Evolutionary conservation across 441 rosid genomes (phyloP).

Genomic region (Cnidoscolus chayamansa): DNA sequence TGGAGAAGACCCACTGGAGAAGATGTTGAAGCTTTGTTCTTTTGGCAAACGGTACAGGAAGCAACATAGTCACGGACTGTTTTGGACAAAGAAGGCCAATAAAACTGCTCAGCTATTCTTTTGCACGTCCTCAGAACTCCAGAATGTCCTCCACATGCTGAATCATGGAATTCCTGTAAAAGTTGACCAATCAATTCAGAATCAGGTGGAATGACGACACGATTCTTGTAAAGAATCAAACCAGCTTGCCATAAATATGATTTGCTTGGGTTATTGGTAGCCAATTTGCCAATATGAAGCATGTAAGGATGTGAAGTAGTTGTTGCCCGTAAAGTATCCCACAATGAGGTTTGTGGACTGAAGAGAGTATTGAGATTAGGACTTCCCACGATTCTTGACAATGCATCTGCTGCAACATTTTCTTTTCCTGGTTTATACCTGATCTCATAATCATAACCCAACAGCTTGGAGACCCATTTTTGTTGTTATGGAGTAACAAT

Average conservation of each 20-base stretch:
- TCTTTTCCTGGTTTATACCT: neutral
- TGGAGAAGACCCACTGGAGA: neutral
- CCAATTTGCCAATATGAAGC: neutral
- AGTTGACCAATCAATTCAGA: neutral
- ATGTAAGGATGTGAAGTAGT: neutral
- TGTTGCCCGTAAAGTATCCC: neutral
- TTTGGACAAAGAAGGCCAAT: neutral
- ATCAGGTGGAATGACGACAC: neutral
- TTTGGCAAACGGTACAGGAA: neutral
- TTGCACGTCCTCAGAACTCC: neutral
- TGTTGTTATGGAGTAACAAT: no score
- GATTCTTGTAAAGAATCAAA: neutral
- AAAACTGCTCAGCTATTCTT: neutral
- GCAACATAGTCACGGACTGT: neutral
- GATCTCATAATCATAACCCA: neutral
- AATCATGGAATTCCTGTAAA: neutral
- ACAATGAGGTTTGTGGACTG: neutral
- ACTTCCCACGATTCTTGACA: neutral
- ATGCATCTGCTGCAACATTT: neutral
- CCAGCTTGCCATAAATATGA: neutral
- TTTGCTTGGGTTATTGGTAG: neutral
- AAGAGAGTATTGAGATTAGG: neutral
- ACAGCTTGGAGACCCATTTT: neutral
- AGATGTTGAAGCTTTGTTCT: neutral
- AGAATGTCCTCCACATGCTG: neutral